A percentile compares a stretch with the other conserved stretches of the same genome.
Evolutionary conservation across 106 monocot genomes (phyloP).

Genomic region (Acorus calamus): DNA sequence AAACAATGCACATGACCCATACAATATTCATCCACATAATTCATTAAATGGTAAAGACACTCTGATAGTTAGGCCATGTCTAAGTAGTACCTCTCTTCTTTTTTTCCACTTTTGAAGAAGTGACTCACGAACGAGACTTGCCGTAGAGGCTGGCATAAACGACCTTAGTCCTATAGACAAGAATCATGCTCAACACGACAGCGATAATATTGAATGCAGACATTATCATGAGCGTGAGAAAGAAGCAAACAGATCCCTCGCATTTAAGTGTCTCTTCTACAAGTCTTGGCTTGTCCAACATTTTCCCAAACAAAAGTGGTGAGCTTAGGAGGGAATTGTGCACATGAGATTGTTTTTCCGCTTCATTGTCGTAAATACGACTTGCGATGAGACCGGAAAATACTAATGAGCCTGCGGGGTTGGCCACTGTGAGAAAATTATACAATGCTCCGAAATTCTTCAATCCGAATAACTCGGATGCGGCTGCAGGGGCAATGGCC

Average conservation of each 20-base stretch:
- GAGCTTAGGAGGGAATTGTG: constrained; percentile 5
- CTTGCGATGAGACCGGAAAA: constrained; percentile 67
- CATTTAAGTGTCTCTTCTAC: constrained; percentile 25
- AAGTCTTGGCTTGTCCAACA: neutral
- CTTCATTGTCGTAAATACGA: constrained; percentile 59
- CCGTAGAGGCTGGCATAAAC: constrained; percentile 51
- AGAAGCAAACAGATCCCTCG: constrained; percentile 42
- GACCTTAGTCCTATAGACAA: constrained; percentile 48
- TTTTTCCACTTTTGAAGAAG: too few relatives aligned
- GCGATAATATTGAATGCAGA: constrained; percentile 41
- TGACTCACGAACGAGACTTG: constrained; percentile 12
- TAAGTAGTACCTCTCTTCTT: too few relatives aligned
- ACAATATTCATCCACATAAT: too few relatives aligned
- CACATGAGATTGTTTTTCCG: constrained; percentile 39
- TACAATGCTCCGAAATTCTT: constrained; percentile 61
- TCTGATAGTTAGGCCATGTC: too few relatives aligned
- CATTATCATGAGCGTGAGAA: constrained; percentile 46
- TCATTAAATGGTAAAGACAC: too few relatives aligned
- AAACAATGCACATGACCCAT: too few relatives aligned
- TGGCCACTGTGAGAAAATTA: constrained; percentile 65
- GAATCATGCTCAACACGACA: constrained; percentile 36
- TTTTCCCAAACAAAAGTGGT: neutral
- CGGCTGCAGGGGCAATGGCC: constrained; percentile 74
- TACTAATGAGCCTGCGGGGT: constrained; percentile 59
- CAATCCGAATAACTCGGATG: constrained; percentile 66